Evolutionary conservation across 2,329 filamentous ascomycete genomes (phyloP), one percentile per base, ranked within the genome.

Genomic region (Microdochium bolleyi): DNA sequence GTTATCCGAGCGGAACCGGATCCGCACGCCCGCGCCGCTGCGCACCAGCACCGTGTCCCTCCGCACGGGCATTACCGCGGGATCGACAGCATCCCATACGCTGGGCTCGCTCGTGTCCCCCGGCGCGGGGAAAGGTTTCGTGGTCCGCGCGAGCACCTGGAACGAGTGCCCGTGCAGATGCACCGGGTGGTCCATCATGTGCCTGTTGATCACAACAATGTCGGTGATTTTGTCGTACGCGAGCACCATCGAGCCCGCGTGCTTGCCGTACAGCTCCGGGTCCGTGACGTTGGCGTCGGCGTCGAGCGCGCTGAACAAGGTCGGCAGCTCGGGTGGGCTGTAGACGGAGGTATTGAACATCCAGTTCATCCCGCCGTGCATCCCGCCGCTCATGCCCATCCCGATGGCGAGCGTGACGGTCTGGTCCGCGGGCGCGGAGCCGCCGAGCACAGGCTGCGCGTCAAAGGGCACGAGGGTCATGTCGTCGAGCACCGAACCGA

Each of bases 311-410:
- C 94, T 75, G 60, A 89, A 79, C 1, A 83, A 70, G 60, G 88
- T 78, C 0, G 85, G 91, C 0, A 95, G 89, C 64, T 89, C 83
- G 65, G 80, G 81, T n/a, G 75, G 71, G 30, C 87, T 87, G 62
- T 91, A 91, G 3, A 90, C 70, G 2, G 64, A 57, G 0, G 83
- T 73, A 55, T 89, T 75, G 2, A 73, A 74, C 14, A 83, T 79
- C 19, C 41, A 46, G 41, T 53, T 2, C 80, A 78, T 66, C 92
- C 95, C 30, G 87, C 89, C 57, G 89, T 81, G 67, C 88, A 84
- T 73, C n/a, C n/a, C n/a, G n/a, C n/a, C n/a, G 92, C 92, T 71
- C 88, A 82, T 69, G 85, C 84, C 55, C 82, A 84, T 46, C 9
- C 41, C 41, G 41, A 46, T 46, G 10, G n/a, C 41, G 19, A 46